Conservation (phyloP, 441 rosid genomes). For the Erodium chrysanthum region DNA sequence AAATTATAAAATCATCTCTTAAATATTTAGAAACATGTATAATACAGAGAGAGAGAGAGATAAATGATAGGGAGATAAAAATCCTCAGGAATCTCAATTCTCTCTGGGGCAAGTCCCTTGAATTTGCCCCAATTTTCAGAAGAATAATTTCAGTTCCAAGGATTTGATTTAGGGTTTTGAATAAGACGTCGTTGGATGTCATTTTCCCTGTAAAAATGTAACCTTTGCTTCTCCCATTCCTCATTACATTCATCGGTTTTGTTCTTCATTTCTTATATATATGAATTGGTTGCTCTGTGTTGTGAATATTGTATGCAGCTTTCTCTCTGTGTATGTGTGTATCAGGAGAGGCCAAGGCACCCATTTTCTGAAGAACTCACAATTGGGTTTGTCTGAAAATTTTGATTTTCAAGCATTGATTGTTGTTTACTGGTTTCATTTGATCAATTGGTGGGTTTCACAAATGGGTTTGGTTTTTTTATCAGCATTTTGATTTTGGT, state of each 20-base stretch:
- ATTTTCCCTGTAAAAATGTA: neutral
- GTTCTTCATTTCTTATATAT: neutral
- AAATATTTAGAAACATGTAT: neutral
- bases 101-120: neutral
- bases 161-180: neutral
- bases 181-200: neutral
- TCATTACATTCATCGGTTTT: neutral
- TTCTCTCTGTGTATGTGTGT: neutral
- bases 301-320: neutral
- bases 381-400: neutral
- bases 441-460: neutral
- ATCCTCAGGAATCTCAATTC: neutral
- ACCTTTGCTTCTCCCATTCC: neutral
- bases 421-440: neutral
- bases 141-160: neutral
- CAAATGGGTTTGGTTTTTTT: neutral
- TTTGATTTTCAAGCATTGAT: neutral
- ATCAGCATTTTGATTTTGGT: neutral
- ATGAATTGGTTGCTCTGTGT: neutral
- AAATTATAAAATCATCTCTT: neutral
- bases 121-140: neutral
- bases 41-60: neutral
- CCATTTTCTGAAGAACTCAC: conserved; percentile 1
- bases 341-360: neutral
- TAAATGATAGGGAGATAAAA: neutral